Conservation (phyloP, 352 stramenopile genomes). For the Globisporangium paroecandrum region DNA sequence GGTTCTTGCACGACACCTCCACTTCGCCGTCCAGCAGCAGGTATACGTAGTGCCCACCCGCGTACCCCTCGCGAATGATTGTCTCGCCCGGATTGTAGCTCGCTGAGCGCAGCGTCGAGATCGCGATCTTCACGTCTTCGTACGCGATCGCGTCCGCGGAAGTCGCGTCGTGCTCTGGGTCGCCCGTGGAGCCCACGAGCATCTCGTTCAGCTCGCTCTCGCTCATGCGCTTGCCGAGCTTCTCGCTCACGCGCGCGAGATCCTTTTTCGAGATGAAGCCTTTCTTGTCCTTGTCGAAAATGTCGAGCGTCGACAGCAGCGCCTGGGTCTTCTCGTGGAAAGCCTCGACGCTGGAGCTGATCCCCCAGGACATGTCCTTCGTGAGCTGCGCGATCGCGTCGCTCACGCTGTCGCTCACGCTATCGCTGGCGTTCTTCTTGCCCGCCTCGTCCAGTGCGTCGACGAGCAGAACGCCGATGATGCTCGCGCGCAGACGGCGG, state of each 20-base stretch:
- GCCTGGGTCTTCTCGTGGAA: slow-evolving; percentile 65
- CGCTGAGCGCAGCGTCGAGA: slow-evolving; percentile 69
- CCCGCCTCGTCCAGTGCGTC: slow-evolving; percentile 47
- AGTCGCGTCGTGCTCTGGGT: slow-evolving; percentile 57
- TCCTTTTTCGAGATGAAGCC: slow-evolving; percentile 80
- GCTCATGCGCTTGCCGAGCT: slow-evolving; percentile 66
- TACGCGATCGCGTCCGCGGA: slow-evolving; percentile 62
- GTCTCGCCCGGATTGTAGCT: slow-evolving; percentile 61
- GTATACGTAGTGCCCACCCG: slow-evolving; percentile 71
- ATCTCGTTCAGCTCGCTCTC: slow-evolving; percentile 82
- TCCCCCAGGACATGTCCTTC: slow-evolving; percentile 55
- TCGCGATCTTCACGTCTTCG: slow-evolving; percentile 81
- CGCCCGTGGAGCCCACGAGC: slow-evolving; percentile 69
- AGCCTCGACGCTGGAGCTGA: slow-evolving; percentile 70
- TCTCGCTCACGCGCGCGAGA: slow-evolving; percentile 67
- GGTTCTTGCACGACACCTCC: slow-evolving; percentile 76
- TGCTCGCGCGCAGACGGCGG: slow-evolving; percentile 71
- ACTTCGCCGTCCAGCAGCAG: slow-evolving; percentile 74
- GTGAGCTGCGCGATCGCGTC: slow-evolving; percentile 34
- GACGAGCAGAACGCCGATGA: slow-evolving; percentile 69
- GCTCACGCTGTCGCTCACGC: slow-evolving; percentile 21
- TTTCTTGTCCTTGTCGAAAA: slow-evolving; percentile 78
- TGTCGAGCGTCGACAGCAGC: slow-evolving; percentile 60
- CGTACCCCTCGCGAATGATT: slow-evolving; percentile 72
- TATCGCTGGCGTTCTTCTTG: slow-evolving; percentile 2